phyloP scores from a whole-genome alignment of 106 monocot genomes.

The Iris macrosiphon region DNA sequence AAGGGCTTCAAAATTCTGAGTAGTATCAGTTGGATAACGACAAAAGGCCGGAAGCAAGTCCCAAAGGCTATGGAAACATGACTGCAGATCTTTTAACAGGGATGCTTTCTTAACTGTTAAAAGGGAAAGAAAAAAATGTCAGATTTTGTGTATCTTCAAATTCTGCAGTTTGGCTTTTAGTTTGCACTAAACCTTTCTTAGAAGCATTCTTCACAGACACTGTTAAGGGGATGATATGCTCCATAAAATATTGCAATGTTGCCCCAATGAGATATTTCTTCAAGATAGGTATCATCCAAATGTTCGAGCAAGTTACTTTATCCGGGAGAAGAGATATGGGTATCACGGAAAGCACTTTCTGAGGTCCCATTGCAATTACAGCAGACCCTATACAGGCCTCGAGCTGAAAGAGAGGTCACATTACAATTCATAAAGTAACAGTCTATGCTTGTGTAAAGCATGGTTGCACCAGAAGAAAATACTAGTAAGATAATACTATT shows the following conservation, averaged over 20 bases:
- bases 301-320: slow-evolving; percentile 57
- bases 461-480: too few species aligned
- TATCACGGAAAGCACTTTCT: slow-evolving; percentile 54
- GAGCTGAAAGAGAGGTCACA: slow-evolving; percentile 28
- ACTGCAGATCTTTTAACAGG: slow-evolving; percentile 19
- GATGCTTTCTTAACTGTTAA: slow-evolving; percentile 37
- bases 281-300: slow-evolving; percentile 78
- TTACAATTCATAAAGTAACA: not conserved
- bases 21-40: slow-evolving; percentile 53
- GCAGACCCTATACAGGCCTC: slow-evolving; percentile 75
- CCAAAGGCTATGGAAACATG: slow-evolving; percentile 45
- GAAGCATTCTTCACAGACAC: slow-evolving; percentile 25
- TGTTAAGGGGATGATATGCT: slow-evolving; percentile 56
- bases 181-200: slow-evolving; percentile 44
- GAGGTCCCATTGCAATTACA: slow-evolving; percentile 71
- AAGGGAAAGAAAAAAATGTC: slow-evolving; percentile 4
- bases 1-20: slow-evolving; percentile 43
- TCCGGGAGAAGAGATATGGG: slow-evolving; percentile 45
- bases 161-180: too few species aligned
- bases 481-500: too few species aligned
- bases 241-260: slow-evolving; percentile 60
- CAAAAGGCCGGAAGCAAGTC: slow-evolving; percentile 87
- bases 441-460: too few species aligned
- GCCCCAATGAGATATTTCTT: slow-evolving; percentile 67
- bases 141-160: not conserved